Conservation (phyloP, 1,284 basidiomycete genomes). For the Tremellales sp. region DNA sequence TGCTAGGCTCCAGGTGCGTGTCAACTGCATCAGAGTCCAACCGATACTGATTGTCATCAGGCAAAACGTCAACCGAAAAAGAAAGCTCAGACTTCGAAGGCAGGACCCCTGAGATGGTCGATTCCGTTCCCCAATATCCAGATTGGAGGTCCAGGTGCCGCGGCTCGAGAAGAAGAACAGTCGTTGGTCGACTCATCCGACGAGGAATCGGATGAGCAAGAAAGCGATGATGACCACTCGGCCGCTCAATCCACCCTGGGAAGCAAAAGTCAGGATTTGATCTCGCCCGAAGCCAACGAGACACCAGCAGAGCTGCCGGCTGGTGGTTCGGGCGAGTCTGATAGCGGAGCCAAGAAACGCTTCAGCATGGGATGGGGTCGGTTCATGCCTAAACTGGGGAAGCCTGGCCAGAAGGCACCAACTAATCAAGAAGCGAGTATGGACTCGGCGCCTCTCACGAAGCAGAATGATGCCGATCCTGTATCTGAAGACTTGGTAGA, state of each 20-base stretch:
- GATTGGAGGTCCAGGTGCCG: slow-evolving; percentile 10
- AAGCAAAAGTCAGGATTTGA: slow-evolving; percentile 5
- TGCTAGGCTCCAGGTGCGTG: slow-evolving; percentile 21
- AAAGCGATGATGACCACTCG: slow-evolving; percentile 5
- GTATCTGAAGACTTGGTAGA: slow-evolving; percentile 4
- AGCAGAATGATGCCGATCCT: slow-evolving; percentile 5
- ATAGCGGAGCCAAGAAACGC: slow-evolving; percentile 18
- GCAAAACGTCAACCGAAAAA: slow-evolving; percentile 19
- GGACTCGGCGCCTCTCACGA: slow-evolving; percentile 8
- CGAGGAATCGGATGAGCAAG: slow-evolving; percentile 11
- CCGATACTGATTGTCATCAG: slow-evolving; percentile 3
- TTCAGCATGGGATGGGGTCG: slow-evolving; percentile 25
- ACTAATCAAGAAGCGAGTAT: no score
- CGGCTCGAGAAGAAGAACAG: slow-evolving; percentile 2
- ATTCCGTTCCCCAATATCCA: slow-evolving; percentile 11
- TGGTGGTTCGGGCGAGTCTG: neutral
- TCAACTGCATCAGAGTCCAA: neutral
- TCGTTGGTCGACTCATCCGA: slow-evolving; percentile 7
- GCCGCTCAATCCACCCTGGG: slow-evolving; percentile 9
- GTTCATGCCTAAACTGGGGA: slow-evolving; percentile 30
- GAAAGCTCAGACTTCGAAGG: neutral
- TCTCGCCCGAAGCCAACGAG: slow-evolving; percentile 38
- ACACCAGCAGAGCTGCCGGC: slow-evolving; percentile 15
- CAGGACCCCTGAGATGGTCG: slow-evolving; percentile 9
- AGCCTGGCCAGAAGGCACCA: neutral